Base-by-base conservation (phyloP, 306 rosid genomes). In the Morella rubra region DNA sequence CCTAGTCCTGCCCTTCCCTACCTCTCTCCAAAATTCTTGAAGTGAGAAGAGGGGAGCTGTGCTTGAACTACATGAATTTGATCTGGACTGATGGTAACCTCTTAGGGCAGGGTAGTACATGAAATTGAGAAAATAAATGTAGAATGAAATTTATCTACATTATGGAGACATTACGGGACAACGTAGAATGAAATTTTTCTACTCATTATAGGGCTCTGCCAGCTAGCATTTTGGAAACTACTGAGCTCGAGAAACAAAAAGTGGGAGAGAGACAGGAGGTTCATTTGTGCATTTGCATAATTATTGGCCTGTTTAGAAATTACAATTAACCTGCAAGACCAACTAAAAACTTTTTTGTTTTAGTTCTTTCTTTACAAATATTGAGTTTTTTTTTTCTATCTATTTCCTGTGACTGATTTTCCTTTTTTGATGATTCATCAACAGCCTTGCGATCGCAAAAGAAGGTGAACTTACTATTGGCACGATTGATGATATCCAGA, bases 401-500 rank as follows among this genome's bases (percentile, higher is more conserved):
- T 5, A 5, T 42, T 2, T 58, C 22, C 22, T 7, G 27, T 56
- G 46, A 41, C 46, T 44, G 12, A 16, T 66, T 18, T 42, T 42
- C 18, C 71, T 41, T 42, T 65, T n/a, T 18, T 42, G 7, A 1
- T 41, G 27, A 22, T 9, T 52, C 40, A 5, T 53, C 61, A 54
- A 86, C 93, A 96, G 99, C 84, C 91, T 96, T 81, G 99, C 99
- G 4, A 96, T 96, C 64, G 98, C 99, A 60, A 91, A 96, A 80
- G 99, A 96, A 84, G 99, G 99, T 47, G 98, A 96, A 73, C 99
- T 96, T 60, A 92, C 99, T 44, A 92, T 96, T 64, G 99, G 99
- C 77, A 96, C 97, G 85, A 96, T 96, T 70, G 99, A 95, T 77
- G 97, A 95, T 83, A 96, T 96, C 78, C 99, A 92, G 85, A 96